These are phyloP conservation scores for Aspergillus terreus DNA, from an alignment of 2,329 filamentous ascomycete genomes.

Conservation along the genomic window DNA sequence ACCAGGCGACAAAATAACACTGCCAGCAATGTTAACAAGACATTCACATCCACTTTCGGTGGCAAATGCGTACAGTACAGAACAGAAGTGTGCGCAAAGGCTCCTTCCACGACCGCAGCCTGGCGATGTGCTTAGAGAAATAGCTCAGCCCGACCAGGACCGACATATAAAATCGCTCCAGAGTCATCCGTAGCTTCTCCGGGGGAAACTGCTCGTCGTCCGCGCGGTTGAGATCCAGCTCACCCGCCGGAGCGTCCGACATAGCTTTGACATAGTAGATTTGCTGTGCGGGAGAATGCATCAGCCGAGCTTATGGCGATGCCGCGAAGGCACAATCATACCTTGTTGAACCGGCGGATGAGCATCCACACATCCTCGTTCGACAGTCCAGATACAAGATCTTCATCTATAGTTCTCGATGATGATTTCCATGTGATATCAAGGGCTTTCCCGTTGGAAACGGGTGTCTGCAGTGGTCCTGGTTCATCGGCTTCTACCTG, in stretches of 20 bases:
- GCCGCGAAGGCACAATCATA: constrained; percentile 20
- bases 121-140: constrained; percentile 68
- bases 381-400: constrained; percentile 62
- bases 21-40: constrained; percentile 13
- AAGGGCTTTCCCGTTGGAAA: not conserved
- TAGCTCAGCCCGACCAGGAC: constrained; percentile 65
- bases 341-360: constrained; percentile 71
- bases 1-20: constrained; percentile 64
- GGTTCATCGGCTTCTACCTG: not conserved
- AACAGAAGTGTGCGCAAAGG: constrained; percentile 64
- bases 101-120: constrained; percentile 77
- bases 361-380: constrained; percentile 74
- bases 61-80: constrained; percentile 44
- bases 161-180: constrained; percentile 79
- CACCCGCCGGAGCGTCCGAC: constrained; percentile 55
- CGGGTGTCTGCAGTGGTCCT: not conserved
- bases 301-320: too few species aligned
- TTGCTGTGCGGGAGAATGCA: constrained; percentile 42
- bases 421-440: not conserved
- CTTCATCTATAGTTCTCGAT: constrained; percentile 16
- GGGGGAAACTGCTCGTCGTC: constrained; percentile 81
- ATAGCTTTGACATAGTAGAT: constrained; percentile 70
- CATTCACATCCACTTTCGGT: too few species aligned
- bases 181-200: constrained; percentile 72
- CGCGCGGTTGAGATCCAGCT: constrained; percentile 74